Conservation (phyloP, 2,329 filamentous ascomycete species). For the Penicillium verrucosum region DNA sequence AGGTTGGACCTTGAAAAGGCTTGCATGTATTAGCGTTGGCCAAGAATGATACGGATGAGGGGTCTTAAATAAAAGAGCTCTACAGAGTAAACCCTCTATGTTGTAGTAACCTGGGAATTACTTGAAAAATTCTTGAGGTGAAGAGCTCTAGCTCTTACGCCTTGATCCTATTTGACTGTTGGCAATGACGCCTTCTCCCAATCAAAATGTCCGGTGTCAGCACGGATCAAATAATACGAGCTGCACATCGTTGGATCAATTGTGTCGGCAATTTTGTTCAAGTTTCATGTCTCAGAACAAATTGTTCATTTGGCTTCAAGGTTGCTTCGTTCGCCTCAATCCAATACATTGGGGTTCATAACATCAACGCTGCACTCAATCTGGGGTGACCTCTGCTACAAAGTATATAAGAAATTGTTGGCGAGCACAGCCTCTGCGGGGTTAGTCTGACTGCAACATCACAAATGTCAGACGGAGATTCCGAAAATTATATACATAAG, state of each 20-base stretch:
- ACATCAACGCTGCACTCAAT: neutral
- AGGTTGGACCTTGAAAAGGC: neutral
- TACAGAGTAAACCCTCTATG: no score
- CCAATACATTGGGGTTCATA: no score
- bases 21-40: neutral
- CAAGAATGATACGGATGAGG: neutral
- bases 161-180: neutral
- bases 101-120: no score
- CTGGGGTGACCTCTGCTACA: neutral
- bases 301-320: neutral
- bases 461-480: neutral
- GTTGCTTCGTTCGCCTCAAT: neutral
- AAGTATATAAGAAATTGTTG: neutral
- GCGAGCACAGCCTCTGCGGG: neutral
- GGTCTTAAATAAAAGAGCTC: no score
- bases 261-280: neutral
- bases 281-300: neutral
- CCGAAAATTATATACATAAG: no score
- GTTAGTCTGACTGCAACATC: neutral
- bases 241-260: neutral
- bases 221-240: neutral
- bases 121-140: neutral
- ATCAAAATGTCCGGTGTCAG: neutral
- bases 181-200: neutral
- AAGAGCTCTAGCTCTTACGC: neutral